Evolutionary conservation across 1,284 basidiomycete genomes (phyloP).

Genomic region (Ustilago loliicola): DNA sequence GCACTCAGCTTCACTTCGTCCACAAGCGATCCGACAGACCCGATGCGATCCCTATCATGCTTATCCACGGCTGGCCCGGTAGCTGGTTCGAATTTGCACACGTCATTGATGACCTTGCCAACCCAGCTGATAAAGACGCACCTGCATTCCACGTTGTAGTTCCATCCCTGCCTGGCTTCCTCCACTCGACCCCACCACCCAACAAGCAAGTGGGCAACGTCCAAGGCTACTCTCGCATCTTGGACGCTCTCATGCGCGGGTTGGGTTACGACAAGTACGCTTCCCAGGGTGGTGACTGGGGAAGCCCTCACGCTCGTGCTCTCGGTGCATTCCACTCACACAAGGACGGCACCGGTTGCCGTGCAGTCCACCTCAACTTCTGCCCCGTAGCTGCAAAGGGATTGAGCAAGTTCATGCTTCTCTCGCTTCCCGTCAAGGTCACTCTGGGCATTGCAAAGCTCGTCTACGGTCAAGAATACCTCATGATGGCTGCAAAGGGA

Average conservation of each 20-base stretch:
- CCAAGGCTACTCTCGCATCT: conserved; percentile 51
- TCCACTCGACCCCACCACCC: conserved; percentile 56
- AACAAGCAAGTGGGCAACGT: conserved; percentile 46
- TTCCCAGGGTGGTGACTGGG: conserved; percentile 65
- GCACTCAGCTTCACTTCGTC: conserved; percentile 59
- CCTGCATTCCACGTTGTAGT: conserved; percentile 66
- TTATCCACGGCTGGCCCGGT: conserved; percentile 65
- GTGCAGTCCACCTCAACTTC: conserved; percentile 65
- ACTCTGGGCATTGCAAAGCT: conserved; percentile 46
- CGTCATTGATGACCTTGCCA: conserved; percentile 47
- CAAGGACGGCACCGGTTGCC: conserved; percentile 54
- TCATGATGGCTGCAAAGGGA: conserved; percentile 38
- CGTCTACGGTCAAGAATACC: conserved; percentile 44
- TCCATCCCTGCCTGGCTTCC: conserved; percentile 62
- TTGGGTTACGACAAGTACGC: conserved; percentile 57
- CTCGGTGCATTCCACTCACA: conserved; percentile 47
- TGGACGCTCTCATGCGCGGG: conserved; percentile 61
- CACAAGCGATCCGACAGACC: conserved; percentile 41
- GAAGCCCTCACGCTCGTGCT: conserved; percentile 52
- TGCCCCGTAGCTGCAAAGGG: conserved; percentile 54
- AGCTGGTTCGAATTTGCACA: conserved; percentile 56
- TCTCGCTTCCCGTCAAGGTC: conserved; percentile 32
- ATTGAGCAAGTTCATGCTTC: conserved; percentile 46
- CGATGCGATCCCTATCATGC: conserved; percentile 64
- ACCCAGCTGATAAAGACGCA: conserved; percentile 34